Evolutionary conservation across 805 yeast species (phyloP).

Genomic region (Nakazawaea anatomiae): DNA sequence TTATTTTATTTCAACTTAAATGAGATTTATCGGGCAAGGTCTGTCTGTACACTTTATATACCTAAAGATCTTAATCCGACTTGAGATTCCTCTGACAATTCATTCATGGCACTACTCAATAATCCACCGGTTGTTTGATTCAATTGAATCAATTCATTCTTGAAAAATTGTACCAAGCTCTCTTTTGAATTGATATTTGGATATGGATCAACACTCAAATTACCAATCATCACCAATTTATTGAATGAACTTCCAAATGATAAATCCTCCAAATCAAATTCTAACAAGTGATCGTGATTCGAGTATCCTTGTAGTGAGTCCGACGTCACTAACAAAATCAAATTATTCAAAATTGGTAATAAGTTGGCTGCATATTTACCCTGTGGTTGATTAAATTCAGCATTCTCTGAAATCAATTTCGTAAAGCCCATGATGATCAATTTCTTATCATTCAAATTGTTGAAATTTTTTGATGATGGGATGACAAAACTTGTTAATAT

Average conservation of each 20-base stretch:
- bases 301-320: conserved; percentile 28
- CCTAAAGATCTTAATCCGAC: conserved; percentile 7
- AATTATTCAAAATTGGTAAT: conserved; percentile 34
- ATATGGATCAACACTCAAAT: conserved; percentile 66
- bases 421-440: conserved; percentile 44
- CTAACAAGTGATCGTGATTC: conserved; percentile 39
- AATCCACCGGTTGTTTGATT: conserved; percentile 11
- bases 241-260: conserved; percentile 87
- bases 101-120: conserved; percentile 8
- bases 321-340: conserved; percentile 30
- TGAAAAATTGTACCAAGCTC: conserved; percentile 28
- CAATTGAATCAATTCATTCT: conserved; percentile 16
- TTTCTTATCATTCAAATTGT: conserved; percentile 37
- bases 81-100: conserved; percentile 5
- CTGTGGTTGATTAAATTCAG: conserved; percentile 21
- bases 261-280: conserved; percentile 57
- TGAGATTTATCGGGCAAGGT: no score
- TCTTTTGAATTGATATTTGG: conserved; percentile 34
- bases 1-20: no score
- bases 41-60: background rate
- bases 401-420: conserved; percentile 31
- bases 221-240: conserved; percentile 57
- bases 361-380: conserved; percentile 37
- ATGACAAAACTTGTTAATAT: conserved; percentile 42
- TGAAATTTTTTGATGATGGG: conserved; percentile 38